A percentile compares a stretch with the other conserved stretches of the same genome.
Evolutionary conservation across 179 eudicot species (phyloP).

Genomic region (Camellia oleifera): DNA sequence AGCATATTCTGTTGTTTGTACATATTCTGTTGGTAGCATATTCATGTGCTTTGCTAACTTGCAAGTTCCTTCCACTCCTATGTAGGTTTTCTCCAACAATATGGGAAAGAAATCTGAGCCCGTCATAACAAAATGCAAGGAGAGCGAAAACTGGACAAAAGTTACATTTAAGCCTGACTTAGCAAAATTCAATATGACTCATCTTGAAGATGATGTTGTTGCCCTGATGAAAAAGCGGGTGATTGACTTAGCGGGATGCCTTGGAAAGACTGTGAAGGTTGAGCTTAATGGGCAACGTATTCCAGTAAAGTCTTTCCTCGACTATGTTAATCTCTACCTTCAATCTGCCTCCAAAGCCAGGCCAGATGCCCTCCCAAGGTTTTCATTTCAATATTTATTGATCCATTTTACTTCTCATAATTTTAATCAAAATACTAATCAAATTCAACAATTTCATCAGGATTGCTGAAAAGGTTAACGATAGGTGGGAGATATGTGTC

Average conservation of each 20-base stretch:
- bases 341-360: slow-evolving; percentile 36
- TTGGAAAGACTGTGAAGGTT: slow-evolving; percentile 77
- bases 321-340: slow-evolving; percentile 68
- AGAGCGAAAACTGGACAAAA: slow-evolving; percentile 88
- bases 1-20: too few species aligned
- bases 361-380: slow-evolving; percentile 53
- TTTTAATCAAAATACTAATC: background rate
- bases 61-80: background rate
- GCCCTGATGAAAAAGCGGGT: slow-evolving; percentile 92
- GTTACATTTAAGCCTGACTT: slow-evolving; percentile 89
- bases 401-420: too few species aligned
- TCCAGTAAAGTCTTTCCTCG: slow-evolving; percentile 74
- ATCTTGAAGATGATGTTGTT: slow-evolving; percentile 80
- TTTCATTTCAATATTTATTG: background rate
- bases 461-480: slow-evolving; percentile 57
- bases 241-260: slow-evolving; percentile 83
- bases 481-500: slow-evolving; percentile 81
- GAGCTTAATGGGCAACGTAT: slow-evolving; percentile 55
- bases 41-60: background rate
- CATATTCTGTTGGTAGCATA: too few species aligned
- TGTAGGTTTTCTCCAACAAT: slow-evolving; percentile 69
- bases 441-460: slow-evolving; percentile 17
- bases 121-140: slow-evolving; percentile 57
- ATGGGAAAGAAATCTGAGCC: slow-evolving; percentile 77
- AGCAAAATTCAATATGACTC: slow-evolving; percentile 67